phyloP scores from a whole-genome alignment of 2,329 filamentous ascomycete genomes.

The Phialocephala subalpina region DNA sequence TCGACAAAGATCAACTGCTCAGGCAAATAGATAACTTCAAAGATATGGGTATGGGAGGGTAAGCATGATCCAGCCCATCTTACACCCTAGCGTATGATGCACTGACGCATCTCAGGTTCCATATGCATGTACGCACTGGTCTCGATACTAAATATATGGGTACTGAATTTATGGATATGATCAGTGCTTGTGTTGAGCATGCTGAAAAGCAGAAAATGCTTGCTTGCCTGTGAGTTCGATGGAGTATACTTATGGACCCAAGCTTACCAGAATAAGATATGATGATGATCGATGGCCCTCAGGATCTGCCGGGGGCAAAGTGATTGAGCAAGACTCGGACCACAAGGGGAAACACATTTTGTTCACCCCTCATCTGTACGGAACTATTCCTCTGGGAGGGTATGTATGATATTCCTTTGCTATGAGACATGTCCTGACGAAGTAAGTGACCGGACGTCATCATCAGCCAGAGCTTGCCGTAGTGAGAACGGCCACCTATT shows the following conservation, averaged over 20 bases:
- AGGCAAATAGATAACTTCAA: conserved; percentile 44
- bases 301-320: conserved; percentile 42
- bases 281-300: conserved; percentile 46
- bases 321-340: conserved; percentile 39
- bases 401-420: conserved; percentile 9
- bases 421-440: conserved; percentile 9
- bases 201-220: conserved; percentile 44
- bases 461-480: conserved; percentile 23
- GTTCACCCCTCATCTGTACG: conserved; percentile 37
- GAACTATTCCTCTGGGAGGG: conserved; percentile 21
- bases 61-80: conserved; percentile 17
- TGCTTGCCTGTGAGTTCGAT: conserved; percentile 41
- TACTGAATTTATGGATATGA: conserved; percentile 44
- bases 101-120: conserved; percentile 5
- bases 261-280: conserved; percentile 30
- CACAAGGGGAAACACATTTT: conserved; percentile 42
- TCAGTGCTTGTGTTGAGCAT: conserved; percentile 43
- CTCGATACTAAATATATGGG: conserved; percentile 46
- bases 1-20: conserved; percentile 40
- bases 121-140: conserved; percentile 44
- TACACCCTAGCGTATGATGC: not conserved
- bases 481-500: conserved; percentile 41
- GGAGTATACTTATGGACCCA: not conserved
- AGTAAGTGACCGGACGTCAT: conserved; percentile 16
- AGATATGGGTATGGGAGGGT: conserved; percentile 46